These are phyloP conservation scores for Euryodendron excelsum DNA, from an alignment of 148 eudicot species.

Conservation along the genomic window DNA sequence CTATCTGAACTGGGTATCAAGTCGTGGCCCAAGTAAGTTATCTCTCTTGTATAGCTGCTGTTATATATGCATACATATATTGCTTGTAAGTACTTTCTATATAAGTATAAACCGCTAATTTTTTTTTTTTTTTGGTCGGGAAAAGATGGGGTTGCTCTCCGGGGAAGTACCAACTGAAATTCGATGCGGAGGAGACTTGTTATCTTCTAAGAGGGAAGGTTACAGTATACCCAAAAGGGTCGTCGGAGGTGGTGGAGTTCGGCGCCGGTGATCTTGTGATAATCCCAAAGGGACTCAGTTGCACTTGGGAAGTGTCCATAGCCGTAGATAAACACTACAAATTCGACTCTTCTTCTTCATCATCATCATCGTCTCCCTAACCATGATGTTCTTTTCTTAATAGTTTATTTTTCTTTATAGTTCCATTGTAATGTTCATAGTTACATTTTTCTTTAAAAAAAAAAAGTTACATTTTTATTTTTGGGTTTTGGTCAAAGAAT, in stretches of 20 bases:
- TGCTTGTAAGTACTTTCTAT: too few relatives aligned
- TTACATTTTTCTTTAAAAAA: too few relatives aligned
- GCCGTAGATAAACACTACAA: constrained; percentile 80
- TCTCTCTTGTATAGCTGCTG: too few relatives aligned
- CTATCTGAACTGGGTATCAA: constrained; percentile 46
- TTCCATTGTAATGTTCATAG: too few relatives aligned
- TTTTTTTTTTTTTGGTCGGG: not conserved
- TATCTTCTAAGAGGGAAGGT: constrained; percentile 55
- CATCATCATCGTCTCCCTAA: constrained; percentile 1
- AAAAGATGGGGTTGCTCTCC: constrained; percentile 53
- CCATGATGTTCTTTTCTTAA: not conserved
- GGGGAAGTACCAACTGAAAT: constrained; percentile 44
- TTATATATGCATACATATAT: not conserved
- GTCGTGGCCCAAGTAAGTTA: constrained; percentile 57
- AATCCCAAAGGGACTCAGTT: constrained; percentile 71
- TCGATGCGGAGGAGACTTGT: constrained; percentile 52
- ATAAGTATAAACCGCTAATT: too few relatives aligned
- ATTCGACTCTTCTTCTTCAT: constrained; percentile 50
- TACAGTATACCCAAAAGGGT: constrained; percentile 35
- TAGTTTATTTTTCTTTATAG: not conserved
- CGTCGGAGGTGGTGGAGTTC: constrained; percentile 34
- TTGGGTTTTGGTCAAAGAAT: not conserved
- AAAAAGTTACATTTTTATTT: too few relatives aligned
- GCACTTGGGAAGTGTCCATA: constrained; percentile 80
- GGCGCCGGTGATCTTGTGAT: constrained; percentile 62